Conservation (phyloP, 2,329 filamentous ascomycete species). For the Didymella lethalis region DNA sequence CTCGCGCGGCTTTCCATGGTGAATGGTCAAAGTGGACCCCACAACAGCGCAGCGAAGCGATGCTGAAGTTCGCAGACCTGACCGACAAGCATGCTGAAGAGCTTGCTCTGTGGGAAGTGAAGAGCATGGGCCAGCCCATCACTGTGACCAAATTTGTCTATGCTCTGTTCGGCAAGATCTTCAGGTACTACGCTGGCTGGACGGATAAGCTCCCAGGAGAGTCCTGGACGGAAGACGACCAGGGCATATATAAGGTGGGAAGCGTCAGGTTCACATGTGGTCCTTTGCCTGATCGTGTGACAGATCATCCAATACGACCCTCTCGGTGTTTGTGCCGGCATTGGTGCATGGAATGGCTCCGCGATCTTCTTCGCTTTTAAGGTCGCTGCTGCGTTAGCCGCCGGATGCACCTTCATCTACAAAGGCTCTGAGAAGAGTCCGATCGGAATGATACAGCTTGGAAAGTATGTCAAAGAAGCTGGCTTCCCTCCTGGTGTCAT, state of each 20-base stretch:
- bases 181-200: slow-evolving; percentile 37
- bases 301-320: slow-evolving; percentile 35
- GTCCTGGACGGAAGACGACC: slow-evolving; percentile 20
- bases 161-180: slow-evolving; percentile 18
- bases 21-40: slow-evolving; percentile 34
- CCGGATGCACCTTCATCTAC: slow-evolving; percentile 44
- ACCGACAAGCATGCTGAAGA: slow-evolving; percentile 27
- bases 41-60: slow-evolving; percentile 31
- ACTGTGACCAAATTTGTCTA: slow-evolving; percentile 20
- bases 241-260: slow-evolving; percentile 16
- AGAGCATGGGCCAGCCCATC: slow-evolving; percentile 30
- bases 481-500: slow-evolving; percentile 53
- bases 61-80: slow-evolving; percentile 40
- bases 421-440: slow-evolving; percentile 44
- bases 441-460: slow-evolving; percentile 31
- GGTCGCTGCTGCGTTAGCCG: slow-evolving; percentile 43
- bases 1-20: slow-evolving; percentile 33
- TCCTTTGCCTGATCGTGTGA: not conserved
- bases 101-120: slow-evolving; percentile 23
- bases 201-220: slow-evolving; percentile 32
- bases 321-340: slow-evolving; percentile 42
- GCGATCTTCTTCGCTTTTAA: slow-evolving; percentile 38
- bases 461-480: slow-evolving; percentile 43
- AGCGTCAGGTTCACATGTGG: not conserved
- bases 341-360: slow-evolving; percentile 40